phyloP scores from a whole-genome alignment of 2,329 filamentous ascomycete genomes.

The Cordyceps javanica region DNA sequence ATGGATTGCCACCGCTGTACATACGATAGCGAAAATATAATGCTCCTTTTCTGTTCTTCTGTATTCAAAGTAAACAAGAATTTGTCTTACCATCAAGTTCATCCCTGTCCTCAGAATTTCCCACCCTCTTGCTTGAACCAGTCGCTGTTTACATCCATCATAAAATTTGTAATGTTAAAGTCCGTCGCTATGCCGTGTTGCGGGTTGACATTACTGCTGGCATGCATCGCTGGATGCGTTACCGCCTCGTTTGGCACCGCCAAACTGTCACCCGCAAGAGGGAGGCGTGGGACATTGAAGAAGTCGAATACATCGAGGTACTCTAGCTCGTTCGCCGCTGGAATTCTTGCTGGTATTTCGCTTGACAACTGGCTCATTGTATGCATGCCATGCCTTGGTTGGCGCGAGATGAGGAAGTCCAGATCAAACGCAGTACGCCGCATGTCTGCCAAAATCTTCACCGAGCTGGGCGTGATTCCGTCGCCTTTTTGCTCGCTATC shows the following conservation, averaged over 20 bases:
- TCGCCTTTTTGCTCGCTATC: constrained; percentile 71
- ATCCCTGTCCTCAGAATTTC: constrained; percentile 17
- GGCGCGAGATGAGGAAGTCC: constrained; percentile 80
- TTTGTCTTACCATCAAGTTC: neutral
- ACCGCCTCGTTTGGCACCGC: constrained; percentile 15
- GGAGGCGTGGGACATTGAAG: constrained; percentile 80
- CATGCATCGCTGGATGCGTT: constrained; percentile 22
- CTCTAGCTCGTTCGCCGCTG: constrained; percentile 76
- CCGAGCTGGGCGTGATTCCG: constrained; percentile 71
- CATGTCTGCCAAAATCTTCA: constrained; percentile 88
- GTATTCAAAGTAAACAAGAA: neutral
- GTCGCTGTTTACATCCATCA: constrained; percentile 66
- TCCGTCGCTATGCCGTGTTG: constrained; percentile 41
- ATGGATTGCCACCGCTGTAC: neutral
- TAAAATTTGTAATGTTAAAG: constrained; percentile 74
- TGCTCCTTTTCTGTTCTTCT: neutral
- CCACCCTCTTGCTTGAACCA: constrained; percentile 55
- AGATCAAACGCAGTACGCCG: constrained; percentile 83
- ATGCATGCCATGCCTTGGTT: constrained; percentile 49
- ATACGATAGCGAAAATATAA: neutral
- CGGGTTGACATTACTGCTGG: constrained; percentile 23
- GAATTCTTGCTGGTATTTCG: constrained; percentile 58
- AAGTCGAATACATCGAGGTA: constrained; percentile 92
- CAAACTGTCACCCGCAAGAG: constrained; percentile 28
- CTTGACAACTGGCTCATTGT: constrained; percentile 42